These are phyloP conservation scores for Euphorbia corollata DNA, from an alignment of 441 rosid species.

Conservation along the genomic window DNA sequence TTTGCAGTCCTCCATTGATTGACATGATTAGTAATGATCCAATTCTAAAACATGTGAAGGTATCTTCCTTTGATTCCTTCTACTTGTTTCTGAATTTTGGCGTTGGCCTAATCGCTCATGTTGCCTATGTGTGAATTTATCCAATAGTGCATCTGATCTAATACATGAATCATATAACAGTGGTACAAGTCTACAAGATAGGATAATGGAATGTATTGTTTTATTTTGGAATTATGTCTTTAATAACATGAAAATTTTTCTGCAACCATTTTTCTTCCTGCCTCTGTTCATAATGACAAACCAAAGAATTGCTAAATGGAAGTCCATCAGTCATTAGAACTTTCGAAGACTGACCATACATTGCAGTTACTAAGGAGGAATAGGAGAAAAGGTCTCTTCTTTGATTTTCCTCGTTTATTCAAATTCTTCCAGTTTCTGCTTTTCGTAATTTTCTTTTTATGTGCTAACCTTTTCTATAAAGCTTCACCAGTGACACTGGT, in stretches of 20 bases:
- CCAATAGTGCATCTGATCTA: neutral
- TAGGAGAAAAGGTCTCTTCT: neutral
- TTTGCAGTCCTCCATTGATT: slow-evolving; percentile 74
- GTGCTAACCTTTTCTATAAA: neutral
- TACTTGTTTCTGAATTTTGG: neutral
- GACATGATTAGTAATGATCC: slow-evolving; percentile 95
- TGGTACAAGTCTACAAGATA: neutral
- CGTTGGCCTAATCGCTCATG: neutral
- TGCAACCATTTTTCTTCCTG: neutral
- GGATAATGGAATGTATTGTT: neutral
- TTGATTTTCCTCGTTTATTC: neutral
- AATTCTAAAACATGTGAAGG: slow-evolving; percentile 82
- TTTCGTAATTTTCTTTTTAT: neutral
- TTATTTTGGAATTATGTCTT: neutral
- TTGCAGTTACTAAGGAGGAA: neutral
- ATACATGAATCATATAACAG: neutral
- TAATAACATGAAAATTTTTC: neutral
- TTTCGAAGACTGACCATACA: neutral
- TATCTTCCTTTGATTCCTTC: slow-evolving; percentile 22
- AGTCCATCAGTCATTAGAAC: neutral
- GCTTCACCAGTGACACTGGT: neutral
- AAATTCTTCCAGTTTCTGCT: neutral
- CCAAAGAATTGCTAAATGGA: neutral
- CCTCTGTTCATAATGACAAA: neutral
- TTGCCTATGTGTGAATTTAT: neutral